phyloP scores from a whole-genome alignment of 1,284 basidiomycete genomes.

The Quambalaria eucalypti region DNA sequence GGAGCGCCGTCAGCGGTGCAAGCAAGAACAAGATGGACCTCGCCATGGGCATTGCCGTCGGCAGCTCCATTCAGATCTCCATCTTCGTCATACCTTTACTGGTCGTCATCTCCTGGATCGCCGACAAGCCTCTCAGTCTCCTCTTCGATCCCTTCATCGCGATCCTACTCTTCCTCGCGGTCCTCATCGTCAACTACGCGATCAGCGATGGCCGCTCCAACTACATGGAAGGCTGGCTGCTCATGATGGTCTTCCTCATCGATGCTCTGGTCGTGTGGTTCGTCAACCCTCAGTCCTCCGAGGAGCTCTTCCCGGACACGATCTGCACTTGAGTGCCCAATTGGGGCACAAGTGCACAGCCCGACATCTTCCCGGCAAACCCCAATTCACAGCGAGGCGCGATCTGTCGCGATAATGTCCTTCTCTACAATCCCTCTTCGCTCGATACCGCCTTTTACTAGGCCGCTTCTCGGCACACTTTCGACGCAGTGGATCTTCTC shows the following conservation, averaged over 20 bases:
- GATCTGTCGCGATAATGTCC: too few relatives aligned
- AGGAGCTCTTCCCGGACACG: neutral
- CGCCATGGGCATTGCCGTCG: conserved; percentile 31
- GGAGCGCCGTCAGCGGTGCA: conserved; percentile 31
- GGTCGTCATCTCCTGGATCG: conserved; percentile 38
- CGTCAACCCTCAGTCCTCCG: neutral
- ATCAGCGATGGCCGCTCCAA: conserved; percentile 33
- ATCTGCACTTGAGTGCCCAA: neutral
- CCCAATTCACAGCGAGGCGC: too few relatives aligned
- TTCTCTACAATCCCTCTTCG: too few relatives aligned
- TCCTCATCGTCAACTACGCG: conserved; percentile 32
- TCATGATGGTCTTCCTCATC: conserved; percentile 16
- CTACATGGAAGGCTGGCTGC: conserved; percentile 24
- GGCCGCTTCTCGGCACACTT: too few relatives aligned
- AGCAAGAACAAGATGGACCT: conserved; percentile 39
- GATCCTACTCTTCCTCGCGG: conserved; percentile 30
- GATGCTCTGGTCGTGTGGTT: neutral
- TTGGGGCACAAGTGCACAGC: too few relatives aligned
- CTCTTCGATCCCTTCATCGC: conserved; percentile 38
- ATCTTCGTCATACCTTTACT: conserved; percentile 36
- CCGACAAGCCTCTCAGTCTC: conserved; percentile 25
- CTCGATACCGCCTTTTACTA: too few relatives aligned
- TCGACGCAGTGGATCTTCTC: too few relatives aligned
- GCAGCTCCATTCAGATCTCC: conserved; percentile 36
- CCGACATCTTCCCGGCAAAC: too few relatives aligned